A percentile compares a stretch with the other conserved stretches of the same genome.
These are phyloP conservation scores for Fusarium sp. DNA, from an alignment of 2,329 filamentous ascomycete species.

Conservation along the genomic window DNA sequence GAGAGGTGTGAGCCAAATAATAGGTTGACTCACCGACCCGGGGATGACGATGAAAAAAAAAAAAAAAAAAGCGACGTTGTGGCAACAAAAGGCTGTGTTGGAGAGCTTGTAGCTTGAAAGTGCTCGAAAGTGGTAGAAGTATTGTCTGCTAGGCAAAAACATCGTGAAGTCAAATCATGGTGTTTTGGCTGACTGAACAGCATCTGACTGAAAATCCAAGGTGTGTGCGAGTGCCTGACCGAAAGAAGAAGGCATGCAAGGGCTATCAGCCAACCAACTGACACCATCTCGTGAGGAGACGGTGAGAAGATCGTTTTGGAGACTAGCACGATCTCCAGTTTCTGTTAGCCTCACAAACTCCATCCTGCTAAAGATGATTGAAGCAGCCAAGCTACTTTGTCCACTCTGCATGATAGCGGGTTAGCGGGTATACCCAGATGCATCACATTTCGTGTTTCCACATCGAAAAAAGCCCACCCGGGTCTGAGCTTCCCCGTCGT, in stretches of 20 bases:
- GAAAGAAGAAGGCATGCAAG: conserved; percentile 42
- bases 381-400: not conserved
- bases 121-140: not conserved
- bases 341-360: conserved; percentile 28
- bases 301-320: conserved; percentile 35
- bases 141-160: conserved; percentile 12
- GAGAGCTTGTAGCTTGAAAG: not conserved
- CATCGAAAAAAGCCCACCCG: conserved; percentile 15
- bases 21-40: conserved; percentile 28
- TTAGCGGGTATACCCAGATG: conserved; percentile 47
- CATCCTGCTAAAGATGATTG: not conserved
- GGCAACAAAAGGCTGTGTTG: not conserved
- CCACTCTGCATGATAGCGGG: conserved; percentile 43
- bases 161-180: conserved; percentile 34
- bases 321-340: conserved; percentile 36
- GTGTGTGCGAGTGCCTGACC: conserved; percentile 20
- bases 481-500: conserved; percentile 40
- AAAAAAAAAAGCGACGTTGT: conserved; percentile 7
- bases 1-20: conserved; percentile 21
- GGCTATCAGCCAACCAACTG: conserved; percentile 41
- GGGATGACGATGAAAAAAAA: not conserved
- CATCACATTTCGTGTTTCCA: conserved; percentile 33
- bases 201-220: conserved; percentile 5
- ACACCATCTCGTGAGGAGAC: conserved; percentile 29
- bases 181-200: conserved; percentile 26